Base-by-base conservation (phyloP, 2,329 filamentous ascomycete species). In the Penicillium sp. region DNA sequence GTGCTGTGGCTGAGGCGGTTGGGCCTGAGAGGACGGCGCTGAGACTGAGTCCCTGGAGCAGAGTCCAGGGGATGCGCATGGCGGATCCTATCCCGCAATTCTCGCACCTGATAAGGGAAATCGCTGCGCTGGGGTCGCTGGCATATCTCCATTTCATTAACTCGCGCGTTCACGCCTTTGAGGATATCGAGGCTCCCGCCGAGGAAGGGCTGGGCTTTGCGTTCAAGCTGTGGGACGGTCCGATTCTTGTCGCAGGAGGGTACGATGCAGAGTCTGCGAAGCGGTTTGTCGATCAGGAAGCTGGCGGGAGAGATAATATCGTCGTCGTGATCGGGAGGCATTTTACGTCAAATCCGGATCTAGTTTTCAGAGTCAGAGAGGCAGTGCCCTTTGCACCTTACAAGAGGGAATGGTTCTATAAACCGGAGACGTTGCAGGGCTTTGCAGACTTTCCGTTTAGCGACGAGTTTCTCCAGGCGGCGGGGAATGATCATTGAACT, bases 91-190 rank as follows among this genome's bases (percentile, higher is more conserved):
- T 51, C 5, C 23, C 21, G 35, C 56, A 91, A 63, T 91, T 90
- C 69, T 77, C 76, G 0, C 79, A 91, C 67, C 70, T 90, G 8
- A 79, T 87, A 49, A 67, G 75, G 31, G 79, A 83, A 45, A 75
- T 87, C 7, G 83, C 81, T 56, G 73, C 77, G n/a, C 71, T 88
- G 1, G 79, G 83, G 1, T 75, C 31, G 9, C 8, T 91, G 11
- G 83, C 87, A 0, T 91, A 87, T 69, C 70, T 90, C 1, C 87
- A 90, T 70, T 62, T 90, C 0, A 76, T 90, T 5, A 87, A 91
- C 68, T 81, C 86, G 0, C 81, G 86, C 0, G 75, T 88, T 11
- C 35, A 41, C 3, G 35, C 11, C 5, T 41, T 41, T 13, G 35
- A 17, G 35, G 35, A 41, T 41, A 15, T 41, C 2, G 35, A 41